Conservation (phyloP, 2,329 filamentous ascomycete species). For the Ceratocystis cubensis region DNA sequence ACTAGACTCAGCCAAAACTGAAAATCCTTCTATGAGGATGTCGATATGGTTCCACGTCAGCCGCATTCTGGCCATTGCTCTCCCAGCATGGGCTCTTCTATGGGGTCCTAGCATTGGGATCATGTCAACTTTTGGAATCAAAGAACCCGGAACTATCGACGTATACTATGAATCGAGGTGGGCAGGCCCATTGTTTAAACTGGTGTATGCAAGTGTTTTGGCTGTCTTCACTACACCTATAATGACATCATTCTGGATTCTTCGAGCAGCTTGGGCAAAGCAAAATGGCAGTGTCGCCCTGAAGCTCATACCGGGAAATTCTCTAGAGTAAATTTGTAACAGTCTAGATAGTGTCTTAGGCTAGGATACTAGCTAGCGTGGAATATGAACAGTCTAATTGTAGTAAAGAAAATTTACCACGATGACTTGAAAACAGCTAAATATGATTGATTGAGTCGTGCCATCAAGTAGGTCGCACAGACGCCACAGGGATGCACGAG, state of each 20-base stretch:
- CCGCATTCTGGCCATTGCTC: slow-evolving; percentile 28
- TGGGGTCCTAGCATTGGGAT: slow-evolving; percentile 36
- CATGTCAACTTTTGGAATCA: slow-evolving; percentile 31
- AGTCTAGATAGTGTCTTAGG: neutral
- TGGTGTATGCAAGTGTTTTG: slow-evolving; percentile 35
- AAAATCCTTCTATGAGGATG: slow-evolving; percentile 23
- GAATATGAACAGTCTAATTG: too few species aligned
- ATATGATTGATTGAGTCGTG: neutral
- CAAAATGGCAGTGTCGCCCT: neutral
- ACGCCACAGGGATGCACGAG: neutral
- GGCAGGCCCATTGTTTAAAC: slow-evolving; percentile 40
- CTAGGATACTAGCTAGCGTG: neutral
- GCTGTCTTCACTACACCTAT: slow-evolving; percentile 36
- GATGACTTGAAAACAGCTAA: neutral
- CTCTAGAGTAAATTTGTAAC: neutral
- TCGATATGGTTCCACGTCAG: slow-evolving; percentile 37
- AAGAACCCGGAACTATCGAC: slow-evolving; percentile 29
- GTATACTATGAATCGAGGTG: slow-evolving; percentile 34
- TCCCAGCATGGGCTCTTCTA: slow-evolving; percentile 33
- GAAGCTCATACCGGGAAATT: neutral
- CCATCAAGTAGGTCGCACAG: neutral
- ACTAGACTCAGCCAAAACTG: slow-evolving; percentile 26
- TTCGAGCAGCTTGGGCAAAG: slow-evolving; percentile 31
- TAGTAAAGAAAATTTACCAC: neutral
- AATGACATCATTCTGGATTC: slow-evolving; percentile 40